Evolutionary conservation across 345 rosid genomes (phyloP), one percentile per base, ranked within the genome.

Genomic region (Anastatica hierochuntica): DNA sequence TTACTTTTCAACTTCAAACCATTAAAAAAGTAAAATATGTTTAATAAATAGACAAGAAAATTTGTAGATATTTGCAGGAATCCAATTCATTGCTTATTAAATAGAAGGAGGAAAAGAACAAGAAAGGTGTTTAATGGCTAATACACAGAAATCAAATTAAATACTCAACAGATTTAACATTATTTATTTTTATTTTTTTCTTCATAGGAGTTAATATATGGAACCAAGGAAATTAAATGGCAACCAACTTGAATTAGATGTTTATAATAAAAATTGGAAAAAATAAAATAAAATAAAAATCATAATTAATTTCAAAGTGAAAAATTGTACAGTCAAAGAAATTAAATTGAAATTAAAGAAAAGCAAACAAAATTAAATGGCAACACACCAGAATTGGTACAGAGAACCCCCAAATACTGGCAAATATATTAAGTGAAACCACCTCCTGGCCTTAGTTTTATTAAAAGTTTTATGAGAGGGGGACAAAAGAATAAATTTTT

Each of bases 221-320:
- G 58, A 72, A 71, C 73, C 77, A 74, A 81, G 54, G n/a, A 68
- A 70, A 78, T 78, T 83, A 64, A 83, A 74, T 79, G 64, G 72
- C 85, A 75, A 74, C 81, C 75, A 74, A 78, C 75, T 54, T 58
- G 56, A 53, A 66, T 66, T 66, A 58, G 65, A 59, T 59, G 71
- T 53, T 38, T 37, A 45, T 29, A 31, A 59, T 27, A 50, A 30
- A 43, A 14, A 10, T 26, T 11, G 48, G 46, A 73, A 53, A 54
- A 70, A n/a, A n/a, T 69, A 20, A 63, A 58, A 68, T 68, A 60
- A 29, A 29, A 5, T 6, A 73, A 59, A 60, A 62, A 69, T 76
- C 75, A 62, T 78, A 75, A 71, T 49, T 78, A 75, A 71, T 49
- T 74, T 74, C 63, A 47, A 67, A 42, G 63, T 60, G 51, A 73